Base-by-base conservation (phyloP, 129 eudicot species). In the Dittrichia graveolens region DNA sequence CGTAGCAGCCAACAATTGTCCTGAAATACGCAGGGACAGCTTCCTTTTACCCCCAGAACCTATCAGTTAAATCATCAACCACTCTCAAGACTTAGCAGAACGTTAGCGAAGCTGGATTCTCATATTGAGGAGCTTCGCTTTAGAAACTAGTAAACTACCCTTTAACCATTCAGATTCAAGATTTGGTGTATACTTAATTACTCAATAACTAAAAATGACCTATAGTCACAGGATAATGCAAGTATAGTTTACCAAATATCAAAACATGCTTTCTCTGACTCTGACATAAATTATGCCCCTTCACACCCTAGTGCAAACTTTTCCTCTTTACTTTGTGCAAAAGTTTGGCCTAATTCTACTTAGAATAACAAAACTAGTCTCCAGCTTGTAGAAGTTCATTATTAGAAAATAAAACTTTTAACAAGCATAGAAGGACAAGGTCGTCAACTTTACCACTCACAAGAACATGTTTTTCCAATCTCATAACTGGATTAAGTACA, bases 391-490 rank as follows among this genome's bases (percentile, higher is more conserved):
- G 59, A 69, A 39, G 52, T 5, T 35, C 52, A 19, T 10, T 41
- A 9, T 6, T 34, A 40, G 15, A 55, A 18, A 40, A 40, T 34
- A 68, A 35, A 8, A 48, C 9, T 18, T 47, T 42, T 49, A 68
- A 14, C 0, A 9, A 3, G 31, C 44, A 3, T 56, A 49, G 31
- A 31, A 67, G 3, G 37, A 67, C 41, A 67, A 47, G 31, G 72
- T 48, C 72, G 58, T 67, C 55, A 31, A 67, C 2, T 48, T 69
- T 18, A 69, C 53, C 39, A 69, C 74, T 38, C 74, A 39, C 6
- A 38, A 38, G 16, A 65, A 65, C 43, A 19, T 44, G 71, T 11
- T 8, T 5, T 19, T 48, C 46, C 19, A 45, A 45, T 46, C 31
- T 65, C 38, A 24, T 24, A 24, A 24, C 31, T 24, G 31, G 31